Conservation (phyloP, 2,329 filamentous ascomycete species). For the Tolypocladium amazonense region DNA sequence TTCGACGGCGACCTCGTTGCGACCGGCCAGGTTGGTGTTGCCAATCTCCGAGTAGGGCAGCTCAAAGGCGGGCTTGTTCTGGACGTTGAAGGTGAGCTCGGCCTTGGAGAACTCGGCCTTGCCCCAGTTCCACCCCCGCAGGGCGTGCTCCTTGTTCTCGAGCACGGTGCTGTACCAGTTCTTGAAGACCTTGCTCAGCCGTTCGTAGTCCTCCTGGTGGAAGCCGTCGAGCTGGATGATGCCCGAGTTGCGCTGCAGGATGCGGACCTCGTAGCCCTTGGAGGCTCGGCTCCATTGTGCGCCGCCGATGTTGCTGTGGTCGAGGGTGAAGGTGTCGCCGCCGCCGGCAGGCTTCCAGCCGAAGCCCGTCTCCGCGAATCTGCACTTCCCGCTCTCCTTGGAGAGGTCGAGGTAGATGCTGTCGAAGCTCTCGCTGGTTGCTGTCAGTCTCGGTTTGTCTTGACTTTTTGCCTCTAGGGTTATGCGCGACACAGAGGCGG, state of each 20-base stretch:
- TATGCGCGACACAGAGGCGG: background rate
- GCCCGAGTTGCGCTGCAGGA: slow-evolving; percentile 72
- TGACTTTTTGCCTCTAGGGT: background rate
- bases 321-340: slow-evolving; percentile 88
- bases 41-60: slow-evolving; percentile 95
- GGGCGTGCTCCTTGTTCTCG: slow-evolving; percentile 85
- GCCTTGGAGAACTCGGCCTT: slow-evolving; percentile 95
- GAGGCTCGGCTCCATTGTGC: slow-evolving; percentile 94
- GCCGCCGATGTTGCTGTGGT: slow-evolving; percentile 71
- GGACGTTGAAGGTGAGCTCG: slow-evolving; percentile 91
- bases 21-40: slow-evolving; percentile 94
- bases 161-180: slow-evolving; percentile 94
- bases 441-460: background rate
- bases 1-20: slow-evolving; percentile 95
- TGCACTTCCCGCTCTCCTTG: slow-evolving; percentile 83
- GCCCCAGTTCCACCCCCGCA: slow-evolving; percentile 98
- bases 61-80: slow-evolving; percentile 93
- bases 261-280: slow-evolving; percentile 88
- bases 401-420: slow-evolving; percentile 95
- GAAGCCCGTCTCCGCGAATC: slow-evolving; percentile 87
- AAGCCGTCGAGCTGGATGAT: slow-evolving; percentile 94
- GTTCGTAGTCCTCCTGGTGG: slow-evolving; percentile 87
- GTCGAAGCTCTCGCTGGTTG: slow-evolving; percentile 76
- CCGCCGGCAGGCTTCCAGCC: slow-evolving; percentile 88
- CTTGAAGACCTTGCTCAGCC: slow-evolving; percentile 87